Conservation (phyloP, 1,139 yeast genomes). For the Arxiozyma heterogenica region DNA sequence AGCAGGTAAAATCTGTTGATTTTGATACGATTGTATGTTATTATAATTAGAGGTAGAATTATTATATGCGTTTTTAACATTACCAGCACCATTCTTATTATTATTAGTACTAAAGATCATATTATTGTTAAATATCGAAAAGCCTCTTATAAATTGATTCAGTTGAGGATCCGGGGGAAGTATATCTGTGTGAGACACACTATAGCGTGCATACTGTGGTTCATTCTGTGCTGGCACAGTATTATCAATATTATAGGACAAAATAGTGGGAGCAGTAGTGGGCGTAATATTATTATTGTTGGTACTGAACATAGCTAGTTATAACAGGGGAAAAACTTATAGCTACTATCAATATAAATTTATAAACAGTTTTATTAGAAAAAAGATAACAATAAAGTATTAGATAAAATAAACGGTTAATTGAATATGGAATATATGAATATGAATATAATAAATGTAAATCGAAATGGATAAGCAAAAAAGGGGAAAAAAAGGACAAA, state of each 20-base stretch:
- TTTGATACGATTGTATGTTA: slow-evolving; percentile 6
- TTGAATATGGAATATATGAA: not conserved
- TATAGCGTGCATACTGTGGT: slow-evolving; percentile 1
- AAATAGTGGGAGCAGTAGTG: too few species aligned
- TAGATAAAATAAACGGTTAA: too few species aligned
- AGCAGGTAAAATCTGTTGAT: not conserved
- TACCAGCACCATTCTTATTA: too few species aligned
- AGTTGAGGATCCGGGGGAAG: slow-evolving; percentile 8
- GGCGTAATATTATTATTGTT: not conserved
- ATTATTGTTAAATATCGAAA: slow-evolving; percentile 30
- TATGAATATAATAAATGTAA: not conserved
- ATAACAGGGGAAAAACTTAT: too few species aligned
- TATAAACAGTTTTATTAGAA: too few species aligned
- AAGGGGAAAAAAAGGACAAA: not conserved
- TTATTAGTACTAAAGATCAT: slow-evolving; percentile 10
- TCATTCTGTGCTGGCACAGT: not conserved
- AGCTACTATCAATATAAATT: not conserved
- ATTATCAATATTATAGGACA: slow-evolving; percentile 6
- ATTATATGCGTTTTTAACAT: not conserved
- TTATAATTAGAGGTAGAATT: not conserved
- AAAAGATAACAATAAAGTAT: too few species aligned
- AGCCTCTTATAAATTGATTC: slow-evolving; percentile 30
- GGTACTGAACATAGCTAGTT: slow-evolving; percentile 8
- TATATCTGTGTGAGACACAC: slow-evolving; percentile 1
- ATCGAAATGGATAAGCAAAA: too few species aligned